Evolutionary conservation across 306 rosid species (phyloP).

Genomic region (Prunus dulcis): DNA sequence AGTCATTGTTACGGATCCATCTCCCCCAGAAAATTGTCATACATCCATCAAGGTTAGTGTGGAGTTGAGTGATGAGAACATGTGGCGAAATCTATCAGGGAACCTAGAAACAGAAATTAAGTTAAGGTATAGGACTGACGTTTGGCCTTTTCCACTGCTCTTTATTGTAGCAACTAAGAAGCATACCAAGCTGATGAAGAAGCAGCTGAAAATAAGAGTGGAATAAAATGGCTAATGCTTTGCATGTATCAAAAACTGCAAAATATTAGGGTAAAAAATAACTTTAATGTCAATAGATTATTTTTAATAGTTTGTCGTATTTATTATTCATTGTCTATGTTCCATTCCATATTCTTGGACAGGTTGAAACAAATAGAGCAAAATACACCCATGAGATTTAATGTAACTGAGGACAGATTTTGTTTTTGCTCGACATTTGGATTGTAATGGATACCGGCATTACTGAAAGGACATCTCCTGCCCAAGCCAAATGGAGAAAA

Average conservation of each 20-base stretch:
- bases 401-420: not conserved
- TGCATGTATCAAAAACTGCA: not conserved
- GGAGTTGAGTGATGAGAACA: not conserved
- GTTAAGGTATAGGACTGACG: not conserved
- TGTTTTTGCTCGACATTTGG: not conserved
- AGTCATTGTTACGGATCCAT: not conserved
- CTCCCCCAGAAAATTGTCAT: not conserved
- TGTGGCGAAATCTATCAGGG: not conserved
- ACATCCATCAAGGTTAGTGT: not conserved
- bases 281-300: not conserved
- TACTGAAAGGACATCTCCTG: slow-evolving; percentile 29
- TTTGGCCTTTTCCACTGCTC: not conserved
- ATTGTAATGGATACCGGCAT: slow-evolving; percentile 36
- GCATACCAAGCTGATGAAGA: not conserved
- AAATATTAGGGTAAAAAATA: not conserved
- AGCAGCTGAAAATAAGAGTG: not conserved
- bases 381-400: not conserved
- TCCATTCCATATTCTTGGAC: not conserved
- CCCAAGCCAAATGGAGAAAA: slow-evolving; percentile 69
- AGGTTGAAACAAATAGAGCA: not conserved
- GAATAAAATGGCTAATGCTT: not conserved
- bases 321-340: not conserved
- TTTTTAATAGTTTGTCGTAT: not conserved
- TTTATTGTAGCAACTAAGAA: no score
- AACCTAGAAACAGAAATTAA: not conserved